A percentile compares a stretch with the other conserved stretches of the same genome.
Evolutionary conservation across 2,329 filamentous ascomycete species (phyloP).

Genomic region (Arthrobotrys megalospora): DNA sequence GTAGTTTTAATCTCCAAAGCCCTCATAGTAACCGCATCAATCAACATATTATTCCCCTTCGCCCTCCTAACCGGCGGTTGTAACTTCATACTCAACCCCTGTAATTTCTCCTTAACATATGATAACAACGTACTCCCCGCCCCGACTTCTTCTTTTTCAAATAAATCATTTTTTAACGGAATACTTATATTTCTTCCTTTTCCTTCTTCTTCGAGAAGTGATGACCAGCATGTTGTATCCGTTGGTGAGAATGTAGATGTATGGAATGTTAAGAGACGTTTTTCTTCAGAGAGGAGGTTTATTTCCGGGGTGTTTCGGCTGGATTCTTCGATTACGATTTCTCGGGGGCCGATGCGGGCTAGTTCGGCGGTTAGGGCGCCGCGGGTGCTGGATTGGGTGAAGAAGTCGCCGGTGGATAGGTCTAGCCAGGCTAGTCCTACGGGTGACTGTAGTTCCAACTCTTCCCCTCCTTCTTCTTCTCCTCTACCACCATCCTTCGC

Average conservation of each 20-base stretch:
- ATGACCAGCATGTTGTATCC: constrained; percentile 77
- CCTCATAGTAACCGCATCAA: constrained; percentile 91
- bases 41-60: constrained; percentile 83
- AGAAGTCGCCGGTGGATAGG: constrained; percentile 94
- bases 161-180: constrained; percentile 67
- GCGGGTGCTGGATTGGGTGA: constrained; percentile 82
- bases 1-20: constrained; percentile 91
- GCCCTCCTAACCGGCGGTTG: constrained; percentile 84
- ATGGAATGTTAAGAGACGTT: constrained; percentile 70
- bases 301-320: constrained; percentile 43
- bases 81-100: constrained; percentile 83
- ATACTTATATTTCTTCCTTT: constrained; percentile 72
- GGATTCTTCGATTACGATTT: constrained; percentile 80
- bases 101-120: constrained; percentile 85
- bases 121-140: constrained; percentile 86
- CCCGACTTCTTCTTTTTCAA: constrained; percentile 78
- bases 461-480: constrained; percentile 64
- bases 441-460: constrained; percentile 31
- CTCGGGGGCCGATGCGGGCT: constrained; percentile 84
- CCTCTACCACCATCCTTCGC: constrained; percentile 35
- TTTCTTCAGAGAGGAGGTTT: constrained; percentile 73
- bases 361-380: constrained; percentile 83
- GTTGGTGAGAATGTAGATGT: constrained; percentile 75
- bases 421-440: constrained; percentile 94
- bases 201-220: constrained; percentile 86